Evolutionary conservation across 2,329 filamentous ascomycete species (phyloP).

Genomic region (Nemania sp.): DNA sequence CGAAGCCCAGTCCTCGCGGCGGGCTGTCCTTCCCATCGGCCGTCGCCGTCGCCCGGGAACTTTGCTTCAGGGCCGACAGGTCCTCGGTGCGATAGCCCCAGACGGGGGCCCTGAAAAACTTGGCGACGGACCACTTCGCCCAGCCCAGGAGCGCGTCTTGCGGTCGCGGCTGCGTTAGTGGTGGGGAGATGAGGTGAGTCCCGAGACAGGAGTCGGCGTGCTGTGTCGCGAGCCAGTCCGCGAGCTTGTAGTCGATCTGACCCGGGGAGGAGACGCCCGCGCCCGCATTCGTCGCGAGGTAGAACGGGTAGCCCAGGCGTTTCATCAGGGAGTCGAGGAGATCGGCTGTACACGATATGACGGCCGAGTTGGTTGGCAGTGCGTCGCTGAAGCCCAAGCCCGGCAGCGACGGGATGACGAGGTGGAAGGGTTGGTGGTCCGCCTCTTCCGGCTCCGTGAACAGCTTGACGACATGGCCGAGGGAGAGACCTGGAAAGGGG

Average conservation of each 20-base stretch:
- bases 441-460: slow-evolving; percentile 58
- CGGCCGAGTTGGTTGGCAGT: slow-evolving; percentile 53
- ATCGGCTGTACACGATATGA: slow-evolving; percentile 57
- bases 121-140: slow-evolving; percentile 61
- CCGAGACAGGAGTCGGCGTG: slow-evolving; percentile 59
- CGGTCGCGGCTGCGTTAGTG: slow-evolving; percentile 54
- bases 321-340: slow-evolving; percentile 64
- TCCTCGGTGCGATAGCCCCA: slow-evolving; percentile 62
- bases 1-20: slow-evolving; percentile 39
- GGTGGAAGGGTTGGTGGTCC: slow-evolving; percentile 60
- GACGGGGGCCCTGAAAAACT: slow-evolving; percentile 51
- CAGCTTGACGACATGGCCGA: slow-evolving; percentile 58
- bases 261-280: slow-evolving; percentile 51
- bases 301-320: slow-evolving; percentile 61
- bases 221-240: slow-evolving; percentile 52
- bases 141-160: slow-evolving; percentile 52
- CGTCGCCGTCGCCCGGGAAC: slow-evolving; percentile 27
- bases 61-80: slow-evolving; percentile 48
- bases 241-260: slow-evolving; percentile 57
- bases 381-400: slow-evolving; percentile 71
- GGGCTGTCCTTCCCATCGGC: slow-evolving; percentile 37
- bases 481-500: slow-evolving; percentile 65
- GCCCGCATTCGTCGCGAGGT: slow-evolving; percentile 60
- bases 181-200: slow-evolving; percentile 64
- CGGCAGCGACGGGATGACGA: slow-evolving; percentile 69